Base-by-base conservation (phyloP, 768 basidiomycete genomes). In the Boletus fagicola region DNA sequence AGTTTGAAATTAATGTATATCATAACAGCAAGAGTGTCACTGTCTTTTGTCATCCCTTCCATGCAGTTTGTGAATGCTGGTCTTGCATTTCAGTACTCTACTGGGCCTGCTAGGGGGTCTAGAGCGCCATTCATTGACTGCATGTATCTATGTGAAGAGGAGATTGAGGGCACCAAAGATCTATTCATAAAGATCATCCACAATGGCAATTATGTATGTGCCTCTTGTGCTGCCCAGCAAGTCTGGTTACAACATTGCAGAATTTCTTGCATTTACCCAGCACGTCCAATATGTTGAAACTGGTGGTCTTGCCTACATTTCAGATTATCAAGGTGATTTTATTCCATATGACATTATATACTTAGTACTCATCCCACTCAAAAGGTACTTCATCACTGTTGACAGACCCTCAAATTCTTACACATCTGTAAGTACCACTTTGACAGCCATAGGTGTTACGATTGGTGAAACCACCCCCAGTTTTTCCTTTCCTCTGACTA, bases 281-380 rank as follows among this genome's bases (percentile, higher is more conserved):
- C 39, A 49, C 11, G 11, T 55, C 2, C 48, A 55, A 12, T 55
- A 55, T 4, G 12, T 55, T 1, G 24, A 49, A 28, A 55, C 47
- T 3, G 10, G 26, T 1, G 30, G 30, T 18, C 13, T 6, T 2
- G 31, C 39, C 0, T 55, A 55, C 15, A 1, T 55, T 11, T 49
- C 47, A 0, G 47, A 55, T 4, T 55, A 55, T 12, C 54, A 55
- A 49, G 56, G 26, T 49, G 1, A n/a, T n/a, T n/a, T n/a, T n/a
- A n/a, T n/a, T n/a, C n/a, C n/a, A n/a, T n/a, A n/a, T n/a, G n/a
- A n/a, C n/a, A n/a, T n/a, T n/a, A n/a, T n/a, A n/a, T n/a, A n/a
- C n/a, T n/a, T n/a, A n/a, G n/a, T 26, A 28, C 28, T 28, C 28
- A 28, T 28, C 28, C 28, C 5, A 28, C 5, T 28, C 28, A 2